Percentiles rank a stretch among this genome's conserved stretches.
phyloP scores from a whole-genome alignment of 1,139 yeast species.

The Chernovozyma aurita region DNA sequence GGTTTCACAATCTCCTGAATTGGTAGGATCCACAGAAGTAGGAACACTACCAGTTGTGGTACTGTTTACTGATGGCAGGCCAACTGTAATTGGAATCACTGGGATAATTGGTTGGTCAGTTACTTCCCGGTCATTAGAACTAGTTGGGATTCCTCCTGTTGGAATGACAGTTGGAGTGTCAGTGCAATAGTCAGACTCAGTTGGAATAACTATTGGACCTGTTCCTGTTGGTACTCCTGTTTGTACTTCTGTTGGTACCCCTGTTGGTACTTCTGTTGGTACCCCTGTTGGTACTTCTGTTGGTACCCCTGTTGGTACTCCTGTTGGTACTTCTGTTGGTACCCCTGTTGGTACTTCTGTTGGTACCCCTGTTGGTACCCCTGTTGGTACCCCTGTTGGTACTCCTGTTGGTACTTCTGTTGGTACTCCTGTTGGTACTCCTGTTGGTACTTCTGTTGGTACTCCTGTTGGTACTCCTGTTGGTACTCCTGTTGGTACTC shows the following conservation, averaged over 20 bases:
- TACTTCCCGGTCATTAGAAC: not conserved
- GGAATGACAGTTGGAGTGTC: constrained; percentile 2
- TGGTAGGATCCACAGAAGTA: too few species aligned
- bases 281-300: constrained; percentile 6
- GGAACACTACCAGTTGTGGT: too few species aligned
- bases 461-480: too few species aligned
- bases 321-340: not conserved
- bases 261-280: constrained; percentile 5
- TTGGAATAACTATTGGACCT: constrained; percentile 4
- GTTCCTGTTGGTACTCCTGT: constrained; percentile 1
- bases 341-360: constrained; percentile 4
- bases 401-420: too few species aligned
- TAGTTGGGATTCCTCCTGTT: not conserved
- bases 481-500: too few species aligned
- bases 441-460: too few species aligned
- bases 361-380: constrained; percentile 4
- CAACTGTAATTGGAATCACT: not conserved
- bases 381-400: too few species aligned
- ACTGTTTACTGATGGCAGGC: too few species aligned
- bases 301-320: not conserved
- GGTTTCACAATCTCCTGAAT: too few species aligned
- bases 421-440: too few species aligned
- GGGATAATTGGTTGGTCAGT: not conserved
- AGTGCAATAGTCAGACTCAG: constrained; percentile 1
- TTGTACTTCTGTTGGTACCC: constrained; percentile 2